Evolutionary conservation across 2,329 filamentous ascomycete species (phyloP), one percentile per base, ranked within the genome.

Genomic region (Colletotrichum nymphaeae): DNA sequence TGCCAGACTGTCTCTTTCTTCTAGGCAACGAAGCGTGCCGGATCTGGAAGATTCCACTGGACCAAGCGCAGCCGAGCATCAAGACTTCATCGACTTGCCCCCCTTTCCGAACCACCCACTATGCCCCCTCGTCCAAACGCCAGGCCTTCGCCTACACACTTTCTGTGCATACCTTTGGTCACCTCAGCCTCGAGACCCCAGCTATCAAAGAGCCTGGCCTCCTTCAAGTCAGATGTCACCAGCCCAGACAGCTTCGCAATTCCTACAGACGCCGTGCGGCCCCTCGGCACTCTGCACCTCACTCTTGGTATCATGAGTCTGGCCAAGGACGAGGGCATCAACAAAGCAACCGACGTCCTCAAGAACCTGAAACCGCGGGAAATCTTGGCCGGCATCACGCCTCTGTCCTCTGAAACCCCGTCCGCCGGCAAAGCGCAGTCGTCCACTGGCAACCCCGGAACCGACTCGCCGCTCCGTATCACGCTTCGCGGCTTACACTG

Each of bases 301-400:
- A 98, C 95, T 0, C 86, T 98, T 0, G 95, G 95, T 0, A 93
- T 97, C 1, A 95, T 98, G 93, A 93, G 89, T 75, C 88, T 98
- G 11, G 82, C 86, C 3, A 86, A 84, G 2, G 82, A 85, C 3
- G 85, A 88, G 64, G 79, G 80, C 5, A 75, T 89, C 7, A 83
- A 83, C 4, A 81, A 77, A 52, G 88, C 88, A 1, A 78, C 83
- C 16, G 81, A 80, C 49, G 74, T 87, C 53, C 79, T 89, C 26
- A 77, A 75, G 65, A 76, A 78, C 19, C 76, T 89, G 37, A 78
- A 78, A 67, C 83, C 81, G 69, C 82, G 77, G n/a, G 82, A 84
- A 22, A 79, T 87, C 4, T 80, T 89, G 7, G 78, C 79, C 7
- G 78, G 66, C 37, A 62, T 79, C 35, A 68, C 73, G 58, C 42